Conservation (phyloP, 106 monocot species). For the Amphibolis antarctica region DNA sequence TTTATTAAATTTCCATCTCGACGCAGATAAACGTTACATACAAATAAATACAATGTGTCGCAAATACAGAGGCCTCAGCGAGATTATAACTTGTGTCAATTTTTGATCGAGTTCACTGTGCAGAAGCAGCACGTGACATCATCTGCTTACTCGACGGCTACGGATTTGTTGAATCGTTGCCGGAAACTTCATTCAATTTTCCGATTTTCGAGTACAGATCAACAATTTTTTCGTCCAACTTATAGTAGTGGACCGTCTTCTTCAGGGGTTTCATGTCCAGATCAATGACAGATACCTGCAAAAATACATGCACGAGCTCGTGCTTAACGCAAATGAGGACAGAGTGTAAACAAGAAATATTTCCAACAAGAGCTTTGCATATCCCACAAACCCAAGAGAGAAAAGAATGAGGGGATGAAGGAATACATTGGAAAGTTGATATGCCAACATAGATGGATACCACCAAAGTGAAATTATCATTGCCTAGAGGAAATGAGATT, state of each 20-base stretch:
- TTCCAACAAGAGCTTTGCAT: neutral
- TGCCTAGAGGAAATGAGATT: too few relatives aligned
- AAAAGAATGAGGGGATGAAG: neutral
- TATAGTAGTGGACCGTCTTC: slow-evolving; percentile 71
- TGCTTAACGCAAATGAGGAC: neutral
- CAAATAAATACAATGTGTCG: too few relatives aligned
- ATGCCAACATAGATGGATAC: too few relatives aligned
- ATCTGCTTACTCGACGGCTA: neutral
- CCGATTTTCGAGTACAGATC: slow-evolving; percentile 31
- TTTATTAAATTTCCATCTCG: too few relatives aligned
- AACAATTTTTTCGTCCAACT: slow-evolving; percentile 73
- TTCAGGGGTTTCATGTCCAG: slow-evolving; percentile 68
- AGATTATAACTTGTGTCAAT: too few relatives aligned
- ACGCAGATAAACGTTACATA: too few relatives aligned
- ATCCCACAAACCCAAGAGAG: too few relatives aligned
- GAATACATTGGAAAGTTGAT: too few relatives aligned
- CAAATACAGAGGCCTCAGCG: too few relatives aligned
- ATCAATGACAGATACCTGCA: slow-evolving; percentile 69
- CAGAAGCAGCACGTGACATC: neutral
- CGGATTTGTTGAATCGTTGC: neutral
- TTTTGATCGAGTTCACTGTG: neutral
- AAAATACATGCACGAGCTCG: neutral
- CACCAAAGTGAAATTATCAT: too few relatives aligned
- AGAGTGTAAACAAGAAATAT: neutral
- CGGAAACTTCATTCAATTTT: slow-evolving; percentile 5